phyloP scores from a whole-genome alignment of 1,284 basidiomycete genomes.

The Cutaneotrichosporon sp. region DNA sequence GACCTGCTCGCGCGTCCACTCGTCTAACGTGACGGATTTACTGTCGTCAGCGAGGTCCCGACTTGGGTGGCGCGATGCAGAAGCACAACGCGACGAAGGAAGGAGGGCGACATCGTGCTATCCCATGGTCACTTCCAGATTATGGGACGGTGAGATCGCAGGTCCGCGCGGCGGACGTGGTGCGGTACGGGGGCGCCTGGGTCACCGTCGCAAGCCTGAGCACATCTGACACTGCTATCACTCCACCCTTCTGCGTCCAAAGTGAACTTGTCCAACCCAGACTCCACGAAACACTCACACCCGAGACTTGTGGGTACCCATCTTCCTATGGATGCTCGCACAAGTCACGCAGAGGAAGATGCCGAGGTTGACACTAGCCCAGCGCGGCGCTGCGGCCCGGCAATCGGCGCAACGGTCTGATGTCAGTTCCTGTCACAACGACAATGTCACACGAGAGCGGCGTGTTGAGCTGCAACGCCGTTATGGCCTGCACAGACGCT shows the following conservation, averaged over 20 bases:
- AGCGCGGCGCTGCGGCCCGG: constrained; percentile 44
- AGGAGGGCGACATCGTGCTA: background rate
- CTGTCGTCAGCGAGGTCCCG: constrained; percentile 20
- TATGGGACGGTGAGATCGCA: background rate
- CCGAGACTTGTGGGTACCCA: constrained; percentile 52
- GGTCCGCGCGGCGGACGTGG: background rate
- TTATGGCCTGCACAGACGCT: background rate
- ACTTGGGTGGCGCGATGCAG: background rate
- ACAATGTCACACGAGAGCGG: background rate
- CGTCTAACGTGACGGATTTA: constrained; percentile 52
- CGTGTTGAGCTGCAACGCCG: background rate
- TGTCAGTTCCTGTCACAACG: background rate
- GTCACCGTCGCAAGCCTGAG: background rate
- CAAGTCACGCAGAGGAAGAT: constrained; percentile 48
- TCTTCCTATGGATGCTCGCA: constrained; percentile 48
- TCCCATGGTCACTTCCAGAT: background rate
- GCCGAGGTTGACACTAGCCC: constrained; percentile 51
- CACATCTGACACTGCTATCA: no score
- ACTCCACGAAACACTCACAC: constrained; percentile 37
- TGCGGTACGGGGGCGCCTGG: background rate
- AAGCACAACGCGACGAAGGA: background rate
- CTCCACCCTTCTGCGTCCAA: background rate
- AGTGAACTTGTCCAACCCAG: background rate
- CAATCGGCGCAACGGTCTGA: constrained; percentile 52
- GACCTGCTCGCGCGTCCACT: constrained; percentile 51